These are phyloP conservation scores for Colletotrichum sublineola DNA, from an alignment of 2,329 filamentous ascomycete genomes.

Conservation along the genomic window DNA sequence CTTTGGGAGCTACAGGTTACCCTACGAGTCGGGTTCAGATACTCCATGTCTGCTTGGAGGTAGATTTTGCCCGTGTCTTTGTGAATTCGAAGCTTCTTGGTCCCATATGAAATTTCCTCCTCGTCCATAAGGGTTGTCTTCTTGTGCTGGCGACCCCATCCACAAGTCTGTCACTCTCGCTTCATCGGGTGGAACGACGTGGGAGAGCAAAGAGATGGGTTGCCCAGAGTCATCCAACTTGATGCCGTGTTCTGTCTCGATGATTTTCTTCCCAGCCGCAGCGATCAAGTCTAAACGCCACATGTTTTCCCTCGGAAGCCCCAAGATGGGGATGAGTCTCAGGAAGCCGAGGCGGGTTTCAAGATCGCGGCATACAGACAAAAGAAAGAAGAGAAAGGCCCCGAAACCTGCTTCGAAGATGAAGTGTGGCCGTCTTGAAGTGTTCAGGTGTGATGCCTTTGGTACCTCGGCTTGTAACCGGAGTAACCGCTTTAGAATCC, in stretches of 20 bases:
- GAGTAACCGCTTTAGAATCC: not conserved
- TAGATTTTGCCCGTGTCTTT: not conserved
- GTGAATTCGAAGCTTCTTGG: not conserved
- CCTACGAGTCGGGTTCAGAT: too few relatives aligned
- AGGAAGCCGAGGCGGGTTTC: not conserved
- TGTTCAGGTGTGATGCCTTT: not conserved
- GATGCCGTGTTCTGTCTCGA: not conserved
- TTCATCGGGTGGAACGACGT: not conserved
- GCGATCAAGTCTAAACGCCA: not conserved
- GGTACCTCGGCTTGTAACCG: not conserved
- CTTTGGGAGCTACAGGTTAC: not conserved
- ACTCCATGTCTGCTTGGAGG: not conserved
- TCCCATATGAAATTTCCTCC: not conserved
- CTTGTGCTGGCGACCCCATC: not conserved
- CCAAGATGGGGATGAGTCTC: not conserved
- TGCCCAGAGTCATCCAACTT: not conserved
- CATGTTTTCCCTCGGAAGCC: not conserved
- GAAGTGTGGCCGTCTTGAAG: not conserved
- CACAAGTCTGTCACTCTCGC: not conserved
- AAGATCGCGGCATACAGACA: not conserved
- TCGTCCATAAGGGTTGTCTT: not conserved
- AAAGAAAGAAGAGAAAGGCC: slow-evolving; percentile 8
- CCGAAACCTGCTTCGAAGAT: slow-evolving; percentile 2
- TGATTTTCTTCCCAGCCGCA: not conserved
- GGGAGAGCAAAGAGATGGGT: not conserved